These are phyloP conservation scores for Pseudozyma tsukubaensis DNA, from an alignment of 1,284 basidiomycete species.

Conservation along the genomic window DNA sequence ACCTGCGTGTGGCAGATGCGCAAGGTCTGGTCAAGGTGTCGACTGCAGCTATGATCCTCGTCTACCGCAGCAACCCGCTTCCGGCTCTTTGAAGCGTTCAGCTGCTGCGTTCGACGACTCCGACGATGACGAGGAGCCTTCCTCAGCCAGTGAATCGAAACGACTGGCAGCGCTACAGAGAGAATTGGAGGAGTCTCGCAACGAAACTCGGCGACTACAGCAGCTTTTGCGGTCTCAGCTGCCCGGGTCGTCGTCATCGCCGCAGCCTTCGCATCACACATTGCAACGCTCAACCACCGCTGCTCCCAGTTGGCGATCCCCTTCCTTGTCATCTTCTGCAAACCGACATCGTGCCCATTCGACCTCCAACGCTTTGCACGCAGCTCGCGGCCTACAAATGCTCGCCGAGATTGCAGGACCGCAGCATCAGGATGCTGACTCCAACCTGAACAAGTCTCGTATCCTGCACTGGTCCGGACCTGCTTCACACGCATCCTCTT, in stretches of 20 bases:
- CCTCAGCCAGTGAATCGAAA: constrained; percentile 1
- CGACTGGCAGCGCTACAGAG: constrained; percentile 15
- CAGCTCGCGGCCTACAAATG: constrained; percentile 45
- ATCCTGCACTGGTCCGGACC: constrained; percentile 34
- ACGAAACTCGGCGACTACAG: constrained; percentile 27
- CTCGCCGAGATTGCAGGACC: constrained; percentile 47
- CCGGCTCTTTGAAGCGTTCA: constrained; percentile 3
- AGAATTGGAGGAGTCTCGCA: constrained; percentile 25
- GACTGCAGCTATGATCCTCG: constrained; percentile 45
- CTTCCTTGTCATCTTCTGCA: constrained; percentile 3
- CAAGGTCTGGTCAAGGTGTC: constrained; percentile 19
- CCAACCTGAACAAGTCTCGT: constrained; percentile 30
- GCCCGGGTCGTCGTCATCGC: constrained; percentile 6
- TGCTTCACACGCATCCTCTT: constrained; percentile 19
- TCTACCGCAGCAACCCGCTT: constrained; percentile 21
- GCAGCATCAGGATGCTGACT: constrained; percentile 37
- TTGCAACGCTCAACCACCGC: too few relatives aligned
- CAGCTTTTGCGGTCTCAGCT: constrained; percentile 19
- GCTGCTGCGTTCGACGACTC: constrained; percentile 9
- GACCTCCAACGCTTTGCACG: constrained; percentile 27
- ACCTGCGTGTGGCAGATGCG: constrained; percentile 42
- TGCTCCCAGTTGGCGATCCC: background rate
- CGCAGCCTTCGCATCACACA: background rate
- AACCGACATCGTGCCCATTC: constrained; percentile 9
- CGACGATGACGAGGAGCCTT: constrained; percentile 26